Base-by-base conservation (phyloP, 345 rosid genomes). In the Citrus glauca region DNA sequence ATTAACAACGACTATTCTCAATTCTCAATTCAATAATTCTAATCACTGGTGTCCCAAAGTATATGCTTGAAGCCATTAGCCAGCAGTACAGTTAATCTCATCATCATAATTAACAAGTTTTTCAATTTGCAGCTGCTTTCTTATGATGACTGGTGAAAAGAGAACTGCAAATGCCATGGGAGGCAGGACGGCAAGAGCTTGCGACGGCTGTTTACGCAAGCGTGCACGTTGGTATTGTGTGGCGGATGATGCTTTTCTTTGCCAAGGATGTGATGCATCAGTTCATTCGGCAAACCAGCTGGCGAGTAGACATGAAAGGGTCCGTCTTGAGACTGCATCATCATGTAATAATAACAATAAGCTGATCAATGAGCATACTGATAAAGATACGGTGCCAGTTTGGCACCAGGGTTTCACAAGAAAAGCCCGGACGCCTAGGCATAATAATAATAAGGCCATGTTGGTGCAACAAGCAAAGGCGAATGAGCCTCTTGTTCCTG, bases 221-320 rank as follows among this genome's bases (percentile, higher is more conserved):
- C 85, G 88, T 45, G 94, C 94, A 11, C 83, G 88, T 22, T 89
- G 92, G 91, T 90, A 80, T 69, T 90, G 97, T 14, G 82, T 83
- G 0, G 89, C 92, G 0, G 94, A 92, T 16, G 92, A 88, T 38
- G 94, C 97, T 53, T 92, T 92, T 72, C 90, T 92, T 59, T 92
- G 97, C 86, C 92, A 88, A 71, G 81, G 68, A 37, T 92, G 97
- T 56, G 94, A 90, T 80, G 67, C 88, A 5, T 88, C 91, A 0
- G 88, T 92, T 63, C 94, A 90, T 83, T 89, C 94, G 0, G 92
- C 94, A 1, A 90, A 92, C 83, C 90, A 73, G 76, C 74, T 92
- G 6, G 91, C 97, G 1, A 80, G 87, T 14, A 80, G 92, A 50
- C 97, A 92, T 75, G 88, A 88, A 74, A 85, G 94, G 32, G 85